Evolutionary conservation across 2,329 filamentous ascomycete species (phyloP), one percentile per base, ranked within the genome.

Genomic region (Scolecobasidium constrictum): DNA sequence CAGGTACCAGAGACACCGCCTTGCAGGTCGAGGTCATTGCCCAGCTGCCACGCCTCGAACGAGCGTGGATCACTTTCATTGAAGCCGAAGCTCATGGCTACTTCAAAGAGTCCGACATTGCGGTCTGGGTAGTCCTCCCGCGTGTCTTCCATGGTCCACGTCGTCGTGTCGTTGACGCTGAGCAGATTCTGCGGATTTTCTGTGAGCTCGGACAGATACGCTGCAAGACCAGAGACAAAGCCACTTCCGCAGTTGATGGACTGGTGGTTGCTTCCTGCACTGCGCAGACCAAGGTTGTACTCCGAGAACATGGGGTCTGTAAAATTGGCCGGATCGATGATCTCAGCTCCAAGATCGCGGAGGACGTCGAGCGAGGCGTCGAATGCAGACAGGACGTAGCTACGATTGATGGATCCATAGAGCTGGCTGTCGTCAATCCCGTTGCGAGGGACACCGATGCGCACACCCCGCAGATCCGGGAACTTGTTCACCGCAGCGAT

Each of bases 391-490:
- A 67, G 59, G 3, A 58, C 53, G n/a, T 62, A 61, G 2, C 55
- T 53, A 21, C 54, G 48, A 9, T 54, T 48, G 3, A 49, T 26
- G 16, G 51, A 7, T 11, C 37, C 21, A 17, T 13, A 26, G 12
- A 28, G 48, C 26, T 9, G 15, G 26, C 15, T n/a, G 3, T 64
- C 61, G 26, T n/a, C 26, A 9, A 83, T 63, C 2, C 72, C 63
- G 49, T 81, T 80, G 16, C 72, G 66, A 0, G 79, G 75, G 3
- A 85, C 67, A 3, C 80, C 81, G 19, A 85, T 75, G 2, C 78
- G 69, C 41, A 73, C 73, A 5, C 75, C 76, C 7, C 58, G 47
- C 0, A 83, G 62, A 1, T 68, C 66, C 11, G 66, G 65, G 16
- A 66, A 57, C 15, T 73, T 65, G 52, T 78, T 31, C 26, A 15